phyloP scores from a whole-genome alignment of 768 basidiomycete genomes.

The Porpolomopsis calyptriformis region DNA sequence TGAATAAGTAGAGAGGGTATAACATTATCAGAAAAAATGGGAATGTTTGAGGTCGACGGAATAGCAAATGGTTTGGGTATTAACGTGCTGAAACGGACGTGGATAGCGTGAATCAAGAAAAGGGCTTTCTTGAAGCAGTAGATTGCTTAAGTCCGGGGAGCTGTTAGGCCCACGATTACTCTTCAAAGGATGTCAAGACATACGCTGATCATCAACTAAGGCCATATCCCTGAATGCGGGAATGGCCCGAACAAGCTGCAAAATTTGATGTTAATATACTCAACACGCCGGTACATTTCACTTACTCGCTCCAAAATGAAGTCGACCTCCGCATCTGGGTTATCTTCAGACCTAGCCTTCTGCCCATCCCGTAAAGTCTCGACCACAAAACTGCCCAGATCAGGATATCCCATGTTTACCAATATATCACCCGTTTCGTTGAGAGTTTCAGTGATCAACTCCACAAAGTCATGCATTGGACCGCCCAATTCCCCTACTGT shows the following conservation, averaged over 20 bases:
- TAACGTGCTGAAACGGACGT: conserved; percentile 50
- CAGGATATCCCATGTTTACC: conserved; percentile 46
- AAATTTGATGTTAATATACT: conserved; percentile 6
- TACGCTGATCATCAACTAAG: conserved; percentile 52
- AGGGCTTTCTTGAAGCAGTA: conserved; percentile 89
- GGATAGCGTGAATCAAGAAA: conserved; percentile 65
- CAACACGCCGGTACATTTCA: background rate
- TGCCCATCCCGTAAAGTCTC: conserved; percentile 51
- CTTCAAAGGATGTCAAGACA: conserved; percentile 15
- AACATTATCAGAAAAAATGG: conserved; percentile 74
- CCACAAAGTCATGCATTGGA: conserved; percentile 62
- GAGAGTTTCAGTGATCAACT: conserved; percentile 48
- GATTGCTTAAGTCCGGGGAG: conserved; percentile 37
- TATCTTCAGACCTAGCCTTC: conserved; percentile 19
- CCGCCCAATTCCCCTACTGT: conserved; percentile 70
- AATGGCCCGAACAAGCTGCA: conserved; percentile 64
- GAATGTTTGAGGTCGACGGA: conserved; percentile 46
- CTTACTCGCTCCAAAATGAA: conserved; percentile 53
- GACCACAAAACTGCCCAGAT: conserved; percentile 67
- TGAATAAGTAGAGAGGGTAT: conserved; percentile 74
- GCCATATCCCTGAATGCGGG: conserved; percentile 79
- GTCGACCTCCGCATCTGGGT: conserved; percentile 36
- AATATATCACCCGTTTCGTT: conserved; percentile 67
- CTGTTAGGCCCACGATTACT: background rate
- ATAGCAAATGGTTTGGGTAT: conserved; percentile 48